Percentiles rank a stretch among this genome's conserved stretches.
Conservation (phyloP, 2,329 filamentous ascomycete genomes). For the Penicillium hesseltinei region DNA sequence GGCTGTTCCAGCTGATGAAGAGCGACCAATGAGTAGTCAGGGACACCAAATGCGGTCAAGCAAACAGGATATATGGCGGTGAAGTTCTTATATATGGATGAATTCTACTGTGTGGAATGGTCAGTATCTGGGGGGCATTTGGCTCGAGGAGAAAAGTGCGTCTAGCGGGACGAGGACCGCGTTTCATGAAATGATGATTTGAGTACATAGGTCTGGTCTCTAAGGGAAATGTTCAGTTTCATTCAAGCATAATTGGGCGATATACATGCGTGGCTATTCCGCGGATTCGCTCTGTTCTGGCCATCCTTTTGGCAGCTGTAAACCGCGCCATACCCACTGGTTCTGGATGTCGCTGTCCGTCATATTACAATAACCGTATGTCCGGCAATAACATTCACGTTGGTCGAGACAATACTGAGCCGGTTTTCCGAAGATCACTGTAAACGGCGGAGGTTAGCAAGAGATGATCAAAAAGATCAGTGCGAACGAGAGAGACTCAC, state of each 20-base stretch:
- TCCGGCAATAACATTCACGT: conserved; percentile 23
- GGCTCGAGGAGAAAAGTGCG: not conserved
- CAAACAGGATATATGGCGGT: conserved; percentile 42
- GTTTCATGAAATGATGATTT: not conserved
- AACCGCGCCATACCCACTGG: conserved; percentile 24
- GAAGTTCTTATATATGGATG: conserved; percentile 5
- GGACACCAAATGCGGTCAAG: conserved; percentile 32
- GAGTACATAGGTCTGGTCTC: not conserved
- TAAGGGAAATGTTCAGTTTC: conserved; percentile 2
- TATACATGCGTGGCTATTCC: not conserved
- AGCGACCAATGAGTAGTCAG: conserved; percentile 37
- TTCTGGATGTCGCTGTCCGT: conserved; percentile 16
- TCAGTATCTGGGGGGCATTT: not conserved
- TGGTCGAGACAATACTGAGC: conserved; percentile 22
- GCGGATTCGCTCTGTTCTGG: conserved; percentile 8
- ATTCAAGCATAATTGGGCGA: not conserved
- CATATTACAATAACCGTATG: conserved; percentile 28
- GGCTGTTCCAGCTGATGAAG: conserved; percentile 58
- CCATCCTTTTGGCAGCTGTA: conserved; percentile 20
- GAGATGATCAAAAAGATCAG: not conserved
- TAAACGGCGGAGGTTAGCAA: not conserved
- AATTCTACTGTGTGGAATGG: not conserved
- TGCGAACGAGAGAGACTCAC: conserved; percentile 36
- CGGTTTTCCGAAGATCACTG: conserved; percentile 28
- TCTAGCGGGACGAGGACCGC: not conserved